A percentile compares a stretch with the other conserved stretches of the same genome.
Evolutionary conservation across 2,329 filamentous ascomycete species (phyloP).

Genomic region (Seiridium unicorne): DNA sequence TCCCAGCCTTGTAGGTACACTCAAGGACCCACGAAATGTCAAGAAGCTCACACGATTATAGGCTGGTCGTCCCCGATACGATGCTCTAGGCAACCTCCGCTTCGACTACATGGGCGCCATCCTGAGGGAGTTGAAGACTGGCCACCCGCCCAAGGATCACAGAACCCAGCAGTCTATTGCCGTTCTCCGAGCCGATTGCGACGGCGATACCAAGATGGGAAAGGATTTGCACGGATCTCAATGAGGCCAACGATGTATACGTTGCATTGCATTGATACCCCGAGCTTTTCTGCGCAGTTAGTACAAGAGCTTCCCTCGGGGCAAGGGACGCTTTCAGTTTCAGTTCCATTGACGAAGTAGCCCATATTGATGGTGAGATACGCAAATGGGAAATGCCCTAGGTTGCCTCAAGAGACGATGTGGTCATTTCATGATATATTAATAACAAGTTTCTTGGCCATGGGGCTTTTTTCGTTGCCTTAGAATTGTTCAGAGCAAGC

Average conservation of each 20-base stretch:
- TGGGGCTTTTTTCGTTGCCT: too few species aligned
- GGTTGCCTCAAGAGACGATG: too few species aligned
- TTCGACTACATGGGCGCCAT: conserved; percentile 10
- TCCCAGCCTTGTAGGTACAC: background rate
- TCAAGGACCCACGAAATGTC: background rate
- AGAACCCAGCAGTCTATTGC: background rate
- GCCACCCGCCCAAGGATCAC: background rate
- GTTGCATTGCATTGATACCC: too few species aligned
- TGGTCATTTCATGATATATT: too few species aligned
- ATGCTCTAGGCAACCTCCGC: conserved; percentile 11
- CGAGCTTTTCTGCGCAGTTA: too few species aligned
- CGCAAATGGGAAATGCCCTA: too few species aligned
- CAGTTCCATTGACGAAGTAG: too few species aligned
- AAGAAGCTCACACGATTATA: background rate
- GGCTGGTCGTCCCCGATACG: conserved; percentile 7
- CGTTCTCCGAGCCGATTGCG: background rate
- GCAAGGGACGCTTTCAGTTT: too few species aligned
- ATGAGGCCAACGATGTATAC: background rate
- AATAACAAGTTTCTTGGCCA: too few species aligned
- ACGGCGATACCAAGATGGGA: background rate
- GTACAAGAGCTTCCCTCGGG: too few species aligned
- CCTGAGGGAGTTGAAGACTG: background rate
- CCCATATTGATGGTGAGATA: too few species aligned
- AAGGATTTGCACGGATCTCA: background rate
- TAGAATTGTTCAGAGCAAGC: too few species aligned